Base-by-base conservation (phyloP, 2,329 filamentous ascomycete species). In the Penicillium sp. region DNA sequence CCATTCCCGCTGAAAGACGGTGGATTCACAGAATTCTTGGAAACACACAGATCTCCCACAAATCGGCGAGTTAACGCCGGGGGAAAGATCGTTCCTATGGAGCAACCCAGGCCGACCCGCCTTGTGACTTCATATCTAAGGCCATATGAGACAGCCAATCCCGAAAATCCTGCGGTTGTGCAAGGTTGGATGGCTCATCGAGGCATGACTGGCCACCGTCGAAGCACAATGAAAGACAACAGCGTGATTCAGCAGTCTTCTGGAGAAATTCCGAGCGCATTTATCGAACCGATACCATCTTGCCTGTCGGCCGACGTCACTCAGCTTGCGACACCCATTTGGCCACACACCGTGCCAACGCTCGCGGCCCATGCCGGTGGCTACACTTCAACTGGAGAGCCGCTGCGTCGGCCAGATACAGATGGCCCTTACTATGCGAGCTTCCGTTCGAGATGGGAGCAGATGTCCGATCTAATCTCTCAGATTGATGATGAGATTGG, bases 41-140 rank as follows among this genome's bases (percentile, higher is more conserved):
- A 72, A 57, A 66, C 74, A 43, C 74, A 77, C 50, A 66, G 72
- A 7, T 76, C 75, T 30, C 74, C 75, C n/a, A 74, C 68, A 29
- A 71, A 75, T 50, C 71, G 77, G 43, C 71, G 75, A 43, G 75
- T 77, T 41, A 77, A 74, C 33, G 73, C 75, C 49, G 74, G 74
- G 18, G 75, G 75, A 8, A 69, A 68, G 34, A 76, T 77, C 25
- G 73, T 77, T 30, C 73, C 74, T n/a, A 74, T 76, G 69, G 64
- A 66, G 30, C 63, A 66, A 28, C 56, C 59, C 16, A 28, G 50
- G 10, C 61, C 68, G 33, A 31, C 39, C 5, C 33, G 5, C 18
- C 28, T 10, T 29, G 25, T n/a, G 10, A 12, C 34, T 12, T 7
- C 6, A 8, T 34, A 22, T 14, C 9, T 4, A 4, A 14, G 16